A percentile compares a stretch with the other conserved stretches of the same genome.
phyloP scores from a whole-genome alignment of 2,329 filamentous ascomycete genomes.

The Alternaria arborescens region DNA sequence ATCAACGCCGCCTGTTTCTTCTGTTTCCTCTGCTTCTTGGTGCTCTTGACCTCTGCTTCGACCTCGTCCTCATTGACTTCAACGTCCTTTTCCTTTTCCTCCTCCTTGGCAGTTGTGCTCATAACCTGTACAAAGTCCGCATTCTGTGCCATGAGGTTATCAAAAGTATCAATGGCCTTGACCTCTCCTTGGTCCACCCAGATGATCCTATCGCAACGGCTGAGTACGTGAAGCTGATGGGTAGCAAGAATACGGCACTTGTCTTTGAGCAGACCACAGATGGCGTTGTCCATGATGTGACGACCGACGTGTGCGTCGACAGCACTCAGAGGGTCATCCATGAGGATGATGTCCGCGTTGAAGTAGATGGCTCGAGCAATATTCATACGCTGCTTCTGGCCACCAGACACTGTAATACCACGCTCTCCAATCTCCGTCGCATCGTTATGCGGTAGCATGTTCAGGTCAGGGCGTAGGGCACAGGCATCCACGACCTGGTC shows the following conservation, averaged over 20 bases:
- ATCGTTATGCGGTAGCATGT: slow-evolving; percentile 92
- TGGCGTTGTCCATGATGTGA: slow-evolving; percentile 91
- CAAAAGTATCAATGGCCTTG: slow-evolving; percentile 86
- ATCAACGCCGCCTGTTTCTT: slow-evolving; percentile 69
- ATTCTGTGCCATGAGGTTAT: slow-evolving; percentile 83
- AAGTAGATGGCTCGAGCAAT: slow-evolving; percentile 82
- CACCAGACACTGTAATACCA: slow-evolving; percentile 93
- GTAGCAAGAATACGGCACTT: slow-evolving; percentile 93
- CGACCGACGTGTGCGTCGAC: slow-evolving; percentile 68
- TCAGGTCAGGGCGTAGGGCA: slow-evolving; percentile 82
- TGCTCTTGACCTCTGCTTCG: slow-evolving; percentile 66
- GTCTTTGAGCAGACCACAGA: slow-evolving; percentile 84
- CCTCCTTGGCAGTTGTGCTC: slow-evolving; percentile 76
- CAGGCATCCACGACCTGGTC: slow-evolving; percentile 84
- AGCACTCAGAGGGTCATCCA: slow-evolving; percentile 70
- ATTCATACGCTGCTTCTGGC: slow-evolving; percentile 93
- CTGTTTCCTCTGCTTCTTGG: slow-evolving; percentile 54
- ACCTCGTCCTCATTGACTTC: slow-evolving; percentile 59
- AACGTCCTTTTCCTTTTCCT: slow-evolving; percentile 55
- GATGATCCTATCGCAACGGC: slow-evolving; percentile 87
- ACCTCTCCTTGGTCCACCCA: slow-evolving; percentile 91
- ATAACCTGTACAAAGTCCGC: slow-evolving; percentile 82
- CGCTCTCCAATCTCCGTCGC: slow-evolving; percentile 93
- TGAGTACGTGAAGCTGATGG: slow-evolving; percentile 92
- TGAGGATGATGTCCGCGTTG: slow-evolving; percentile 68